Base-by-base conservation (phyloP, 345 rosid species). In the Zanthoxylum bungeanum region DNA sequence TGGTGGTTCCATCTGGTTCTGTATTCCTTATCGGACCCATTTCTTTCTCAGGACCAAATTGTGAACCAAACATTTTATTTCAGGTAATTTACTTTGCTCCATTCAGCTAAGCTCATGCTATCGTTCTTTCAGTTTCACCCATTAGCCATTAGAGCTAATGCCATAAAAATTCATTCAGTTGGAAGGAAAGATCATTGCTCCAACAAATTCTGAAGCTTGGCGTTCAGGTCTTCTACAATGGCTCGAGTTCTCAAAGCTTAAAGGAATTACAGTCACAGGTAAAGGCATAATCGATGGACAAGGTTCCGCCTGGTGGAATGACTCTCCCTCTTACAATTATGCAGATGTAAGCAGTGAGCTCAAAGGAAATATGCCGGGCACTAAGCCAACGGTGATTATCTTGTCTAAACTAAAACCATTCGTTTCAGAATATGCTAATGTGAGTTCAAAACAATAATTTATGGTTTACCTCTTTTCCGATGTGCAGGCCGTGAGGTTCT, bases 231-330 rank as follows among this genome's bases (percentile, higher is more conserved):
- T 82, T 42, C 73, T 89, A 66, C 91, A 91, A 27, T 93, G 98
- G 98, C 84, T 93, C 11, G 90, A 89, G 51, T 91, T 93, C 81
- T 83, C 79, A 52, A 75, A 88, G 67, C 87, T 93, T 4, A 49
- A 71, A 40, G 86, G 87, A 60, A 82, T 93, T 75, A 84, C 88
- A 57, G 59, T 93, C 34, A 78, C 21, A 72, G 97, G 98, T 27
- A 82, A 85, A 77, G 98, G 98, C 42, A 74, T 69, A 22, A 83
- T 93, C n/a, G 98, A 93, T 55, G 98, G 98, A 28, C 86, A 74
- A 78, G 97, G 98, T 71, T 85, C 93, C 0, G 90, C 84, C 52
- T 89, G 97, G 97, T 91, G 97, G 98, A 77, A 85, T 16, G 73
- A 80, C 73, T 75, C 59, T 16, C 82, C 89, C 30, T 30, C 76